A percentile compares a stretch with the other conserved stretches of the same genome.
Conservation (phyloP, 2,329 filamentous ascomycete species). For the Neoascochyta sp. region DNA sequence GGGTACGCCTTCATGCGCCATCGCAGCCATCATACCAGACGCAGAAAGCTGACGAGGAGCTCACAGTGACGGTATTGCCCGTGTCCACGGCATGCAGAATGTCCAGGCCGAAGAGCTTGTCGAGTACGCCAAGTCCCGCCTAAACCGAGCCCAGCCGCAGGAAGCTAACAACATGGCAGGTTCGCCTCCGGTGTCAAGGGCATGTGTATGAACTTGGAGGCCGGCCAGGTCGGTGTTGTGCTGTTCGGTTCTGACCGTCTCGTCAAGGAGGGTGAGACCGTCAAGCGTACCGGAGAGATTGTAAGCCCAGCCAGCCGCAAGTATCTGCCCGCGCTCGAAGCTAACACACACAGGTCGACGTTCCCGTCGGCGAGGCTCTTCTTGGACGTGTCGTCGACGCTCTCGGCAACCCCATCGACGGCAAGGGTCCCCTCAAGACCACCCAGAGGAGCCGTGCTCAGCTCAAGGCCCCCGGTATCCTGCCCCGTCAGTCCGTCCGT, state of each 20-base stretch:
- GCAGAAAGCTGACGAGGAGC: slow-evolving; percentile 31
- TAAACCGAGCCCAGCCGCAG: slow-evolving; percentile 7
- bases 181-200: slow-evolving; percentile 99
- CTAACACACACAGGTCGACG: slow-evolving; percentile 69
- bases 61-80: slow-evolving; percentile 97
- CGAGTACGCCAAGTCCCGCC: slow-evolving; percentile 66
- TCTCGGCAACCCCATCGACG: slow-evolving; percentile 98
- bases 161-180: slow-evolving; percentile 51
- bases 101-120: slow-evolving; percentile 99
- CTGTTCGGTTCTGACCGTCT: slow-evolving; percentile 99
- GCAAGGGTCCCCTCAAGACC: slow-evolving; percentile 95
- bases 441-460: slow-evolving; percentile 92
- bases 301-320: slow-evolving; percentile 55
- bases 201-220: slow-evolving; percentile 99
- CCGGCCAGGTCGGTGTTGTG: slow-evolving; percentile 99
- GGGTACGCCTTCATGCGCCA: slow-evolving; percentile 66
- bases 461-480: slow-evolving; percentile 97
- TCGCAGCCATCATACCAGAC: slow-evolving; percentile 23
- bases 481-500: slow-evolving; percentile 95
- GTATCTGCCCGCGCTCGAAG: neutral
- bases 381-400: slow-evolving; percentile 98
- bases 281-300: slow-evolving; percentile 99
- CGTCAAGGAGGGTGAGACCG: slow-evolving; percentile 98
- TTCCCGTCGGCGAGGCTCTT: slow-evolving; percentile 87
- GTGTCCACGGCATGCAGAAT: slow-evolving; percentile 99